Percentiles rank a stretch among this genome's conserved stretches.
Conservation (phyloP, 2,329 filamentous ascomycete species). For the Cladosporium phlei region DNA sequence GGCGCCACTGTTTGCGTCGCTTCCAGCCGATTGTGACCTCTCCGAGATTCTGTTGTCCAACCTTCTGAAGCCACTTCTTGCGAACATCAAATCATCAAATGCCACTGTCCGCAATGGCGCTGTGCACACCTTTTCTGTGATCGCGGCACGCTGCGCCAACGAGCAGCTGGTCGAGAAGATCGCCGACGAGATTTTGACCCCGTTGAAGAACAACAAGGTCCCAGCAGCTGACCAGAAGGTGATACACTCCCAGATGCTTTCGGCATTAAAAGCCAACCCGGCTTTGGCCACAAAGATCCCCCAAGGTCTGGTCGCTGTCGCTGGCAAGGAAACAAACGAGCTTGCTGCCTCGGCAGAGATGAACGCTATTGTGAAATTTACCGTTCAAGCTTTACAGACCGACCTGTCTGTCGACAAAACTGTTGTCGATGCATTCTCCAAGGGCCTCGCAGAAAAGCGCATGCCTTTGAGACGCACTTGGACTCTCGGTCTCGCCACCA, state of each 20-base stretch:
- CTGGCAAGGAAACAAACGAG: conserved; percentile 85
- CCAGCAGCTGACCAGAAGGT: conserved; percentile 79
- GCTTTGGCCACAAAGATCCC: conserved; percentile 63
- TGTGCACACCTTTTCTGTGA: conserved; percentile 65
- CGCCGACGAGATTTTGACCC: conserved; percentile 70
- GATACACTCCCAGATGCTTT: conserved; percentile 75
- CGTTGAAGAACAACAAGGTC: conserved; percentile 78
- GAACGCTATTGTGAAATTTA: conserved; percentile 62
- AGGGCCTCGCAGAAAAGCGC: conserved; percentile 84
- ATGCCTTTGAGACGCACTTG: conserved; percentile 71
- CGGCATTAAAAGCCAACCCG: conserved; percentile 56
- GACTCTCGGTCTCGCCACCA: conserved; percentile 68
- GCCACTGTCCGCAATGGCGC: conserved; percentile 69
- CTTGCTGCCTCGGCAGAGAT: conserved; percentile 72
- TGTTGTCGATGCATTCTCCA: conserved; percentile 66
- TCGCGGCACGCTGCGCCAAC: conserved; percentile 60
- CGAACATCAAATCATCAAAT: conserved; percentile 89
- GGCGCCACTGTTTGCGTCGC: conserved; percentile 63
- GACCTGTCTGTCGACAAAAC: conserved; percentile 60
- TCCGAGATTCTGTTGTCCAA: conserved; percentile 67
- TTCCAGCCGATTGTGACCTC: conserved; percentile 69
- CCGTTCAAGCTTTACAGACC: conserved; percentile 58
- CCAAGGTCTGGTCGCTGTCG: conserved; percentile 61
- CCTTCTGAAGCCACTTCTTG: conserved; percentile 79
- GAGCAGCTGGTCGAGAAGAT: conserved; percentile 60